phyloP scores from a whole-genome alignment of 495 filamentous ascomycete species.

The Aspergillus ellipticus region DNA sequence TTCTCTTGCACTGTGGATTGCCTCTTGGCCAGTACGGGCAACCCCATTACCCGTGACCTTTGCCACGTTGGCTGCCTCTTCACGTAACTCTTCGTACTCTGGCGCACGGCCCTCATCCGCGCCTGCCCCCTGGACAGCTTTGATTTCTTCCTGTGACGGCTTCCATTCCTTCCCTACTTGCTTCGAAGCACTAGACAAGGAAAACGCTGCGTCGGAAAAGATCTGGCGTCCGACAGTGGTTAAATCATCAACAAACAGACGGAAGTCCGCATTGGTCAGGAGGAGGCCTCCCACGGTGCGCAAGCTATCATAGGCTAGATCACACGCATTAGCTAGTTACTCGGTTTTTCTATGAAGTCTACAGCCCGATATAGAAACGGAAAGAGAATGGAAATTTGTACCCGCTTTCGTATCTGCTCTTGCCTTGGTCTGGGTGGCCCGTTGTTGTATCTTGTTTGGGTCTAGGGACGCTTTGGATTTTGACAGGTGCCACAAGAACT shows the following conservation, averaged over 20 bases:
- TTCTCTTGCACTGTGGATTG: constrained; percentile 61
- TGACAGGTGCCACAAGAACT: constrained; percentile 82
- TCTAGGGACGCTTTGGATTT: constrained; percentile 70
- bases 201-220: constrained; percentile 80
- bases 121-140: constrained; percentile 54
- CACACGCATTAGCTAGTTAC: constrained; percentile 18
- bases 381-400: constrained; percentile 27
- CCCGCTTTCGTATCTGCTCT: constrained; percentile 77
- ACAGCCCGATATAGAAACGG: background rate
- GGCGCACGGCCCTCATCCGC: constrained; percentile 51
- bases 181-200: constrained; percentile 66
- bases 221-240: constrained; percentile 76
- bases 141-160: constrained; percentile 59
- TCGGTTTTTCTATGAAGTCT: background rate
- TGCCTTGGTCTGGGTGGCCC: constrained; percentile 60
- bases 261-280: constrained; percentile 85
- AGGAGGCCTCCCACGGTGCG: constrained; percentile 80
- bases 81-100: constrained; percentile 55
- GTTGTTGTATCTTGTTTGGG: constrained; percentile 57
- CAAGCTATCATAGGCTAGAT: constrained; percentile 72
- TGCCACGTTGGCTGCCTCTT: constrained; percentile 60
- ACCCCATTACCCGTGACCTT: constrained; percentile 61
- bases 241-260: constrained; percentile 80
- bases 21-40: constrained; percentile 60
- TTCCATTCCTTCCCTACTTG: constrained; percentile 68